Evolutionary conservation across 306 rosid species (phyloP).

Genomic region (Vicia faba): DNA sequence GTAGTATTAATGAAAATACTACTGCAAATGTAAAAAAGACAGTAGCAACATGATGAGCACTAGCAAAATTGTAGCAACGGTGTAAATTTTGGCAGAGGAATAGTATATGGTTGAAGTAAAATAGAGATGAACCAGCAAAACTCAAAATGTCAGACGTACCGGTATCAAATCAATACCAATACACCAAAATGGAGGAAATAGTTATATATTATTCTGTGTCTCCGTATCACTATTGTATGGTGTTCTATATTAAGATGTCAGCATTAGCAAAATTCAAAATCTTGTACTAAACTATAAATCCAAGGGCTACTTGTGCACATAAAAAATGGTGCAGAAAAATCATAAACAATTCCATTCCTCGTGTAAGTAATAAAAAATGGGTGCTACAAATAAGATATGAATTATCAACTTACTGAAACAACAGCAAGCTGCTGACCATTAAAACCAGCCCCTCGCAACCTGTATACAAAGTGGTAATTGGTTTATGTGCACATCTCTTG

Average conservation of each 20-base stretch:
- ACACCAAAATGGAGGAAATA: constrained; percentile 33
- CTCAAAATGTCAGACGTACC: constrained; percentile 24
- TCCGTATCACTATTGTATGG: constrained; percentile 11
- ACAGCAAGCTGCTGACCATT: constrained; percentile 84
- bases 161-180: constrained; percentile 25
- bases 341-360: not conserved
- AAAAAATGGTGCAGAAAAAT: not conserved
- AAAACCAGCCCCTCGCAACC: constrained; percentile 73
- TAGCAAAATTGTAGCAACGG: constrained; percentile 4
- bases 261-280: constrained; percentile 14
- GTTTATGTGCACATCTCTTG: constrained; percentile 8
- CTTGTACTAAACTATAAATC: constrained; percentile 4
- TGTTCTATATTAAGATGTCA: constrained; percentile 20
- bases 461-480: constrained; percentile 39
- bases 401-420: constrained; percentile 65
- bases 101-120: constrained; percentile 7
- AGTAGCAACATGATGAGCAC: constrained; percentile 8
- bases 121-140: constrained; percentile 13
- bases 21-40: constrained; percentile 4
- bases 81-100: constrained; percentile 10
- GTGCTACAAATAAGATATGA: constrained; percentile 30
- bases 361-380: constrained; percentile 8
- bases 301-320: constrained; percentile 8
- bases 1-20: constrained; percentile 19
- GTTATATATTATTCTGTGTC: constrained; percentile 15